Base-by-base conservation (phyloP, 345 rosid species). In the Corchorus capsularis region DNA sequence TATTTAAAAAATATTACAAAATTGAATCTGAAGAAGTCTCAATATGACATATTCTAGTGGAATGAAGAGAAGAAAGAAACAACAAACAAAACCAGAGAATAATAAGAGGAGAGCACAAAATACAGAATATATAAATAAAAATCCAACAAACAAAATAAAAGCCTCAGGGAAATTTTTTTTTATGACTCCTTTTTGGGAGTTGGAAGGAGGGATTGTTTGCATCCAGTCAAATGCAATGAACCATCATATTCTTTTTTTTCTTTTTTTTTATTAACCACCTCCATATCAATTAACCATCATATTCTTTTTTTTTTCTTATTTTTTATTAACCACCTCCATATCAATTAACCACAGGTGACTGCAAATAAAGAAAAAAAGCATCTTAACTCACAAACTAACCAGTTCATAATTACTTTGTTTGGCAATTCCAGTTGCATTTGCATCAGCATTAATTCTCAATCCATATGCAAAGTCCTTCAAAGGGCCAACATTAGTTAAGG, bases 401-500 rank as follows among this genome's bases (percentile, higher is more conserved):
- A 96, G 82, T 85, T 96, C 98, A 82, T 93, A 91, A 84, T 96
- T 96, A 84, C 98, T 96, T 85, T 96, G 99, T 84, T 92, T 96
- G 74, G 99, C 90, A 81, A 91, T 83, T 83, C 99, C 99, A 72
- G 89, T 87, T 75, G 98, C 97, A 83, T 86, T 92, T 77, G 93
- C 89, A 83, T 96, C 99, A 66, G 97, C 96, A 79, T 92, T 93
- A 35, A 84, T 88, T 82, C 98, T 91, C 77, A 92, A 79, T 78
- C 99, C 97, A 84, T 91, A 91, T 47, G 99, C 83, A 74, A 96
- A 96, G 86, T 96, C 99, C 87, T 96, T 93, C 80, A 96, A 75
- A 78, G 99, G 99, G 74, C 99, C 99, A 81, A 93, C 85, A 83
- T 96, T 96, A 70, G 85, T 82, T 78, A 96, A 86, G 20, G 98